Evolutionary conservation across 805 yeast genomes (phyloP).

Genomic region (Saccharomycopsis babjevae): DNA sequence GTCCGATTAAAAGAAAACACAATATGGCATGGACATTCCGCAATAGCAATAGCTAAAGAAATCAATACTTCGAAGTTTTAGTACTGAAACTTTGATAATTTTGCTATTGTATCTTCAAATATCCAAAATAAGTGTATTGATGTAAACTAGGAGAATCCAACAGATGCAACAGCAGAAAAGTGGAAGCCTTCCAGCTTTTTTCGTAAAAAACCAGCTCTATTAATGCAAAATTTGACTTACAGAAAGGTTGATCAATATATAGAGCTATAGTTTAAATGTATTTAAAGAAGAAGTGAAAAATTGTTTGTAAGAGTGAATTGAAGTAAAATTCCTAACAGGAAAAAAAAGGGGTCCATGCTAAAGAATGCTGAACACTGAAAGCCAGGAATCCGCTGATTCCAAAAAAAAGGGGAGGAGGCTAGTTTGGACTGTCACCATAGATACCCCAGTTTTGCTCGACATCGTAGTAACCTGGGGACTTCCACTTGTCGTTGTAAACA

Average conservation of each 20-base stretch:
- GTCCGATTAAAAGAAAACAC: background rate
- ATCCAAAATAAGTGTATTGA: too few species aligned
- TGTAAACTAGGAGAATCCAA: too few species aligned
- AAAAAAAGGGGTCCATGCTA: background rate
- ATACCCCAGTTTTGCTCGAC: constrained; percentile 69
- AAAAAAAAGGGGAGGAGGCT: background rate
- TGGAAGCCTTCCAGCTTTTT: too few species aligned
- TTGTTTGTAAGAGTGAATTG: background rate
- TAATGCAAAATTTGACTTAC: too few species aligned
- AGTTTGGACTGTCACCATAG: constrained; percentile 24
- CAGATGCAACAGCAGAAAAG: too few species aligned
- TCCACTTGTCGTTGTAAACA: constrained; percentile 56
- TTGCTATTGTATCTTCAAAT: too few species aligned
- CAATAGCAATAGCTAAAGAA: too few species aligned
- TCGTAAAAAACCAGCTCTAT: too few species aligned
- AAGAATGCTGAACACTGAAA: background rate
- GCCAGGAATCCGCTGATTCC: too few species aligned
- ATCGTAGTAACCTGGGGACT: constrained; percentile 43
- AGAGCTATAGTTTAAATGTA: background rate
- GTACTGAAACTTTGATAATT: too few species aligned
- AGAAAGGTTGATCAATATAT: background rate
- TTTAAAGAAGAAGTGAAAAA: background rate
- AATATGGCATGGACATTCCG: background rate
- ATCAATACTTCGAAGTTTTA: too few species aligned
- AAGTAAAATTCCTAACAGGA: background rate